Evolutionary conservation across 352 stramenopile genomes (phyloP).

Genomic region (Phytophthora fragariae): DNA sequence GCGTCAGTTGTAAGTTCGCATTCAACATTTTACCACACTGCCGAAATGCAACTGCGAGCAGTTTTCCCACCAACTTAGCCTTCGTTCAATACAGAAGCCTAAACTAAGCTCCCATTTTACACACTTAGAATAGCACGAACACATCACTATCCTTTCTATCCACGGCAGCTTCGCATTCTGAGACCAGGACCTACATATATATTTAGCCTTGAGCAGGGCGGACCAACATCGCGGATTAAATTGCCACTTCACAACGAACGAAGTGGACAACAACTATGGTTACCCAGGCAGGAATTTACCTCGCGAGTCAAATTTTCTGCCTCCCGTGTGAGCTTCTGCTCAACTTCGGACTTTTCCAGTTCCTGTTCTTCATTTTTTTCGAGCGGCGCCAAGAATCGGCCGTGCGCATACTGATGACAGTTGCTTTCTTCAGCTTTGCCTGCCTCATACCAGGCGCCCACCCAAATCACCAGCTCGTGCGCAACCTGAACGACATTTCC

Average conservation of each 20-base stretch:
- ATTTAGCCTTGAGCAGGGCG: not conserved
- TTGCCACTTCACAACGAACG: not conserved
- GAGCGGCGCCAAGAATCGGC: not conserved
- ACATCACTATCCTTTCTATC: not conserved
- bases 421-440: slow-evolving; percentile 29
- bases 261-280: not conserved
- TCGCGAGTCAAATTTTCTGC: slow-evolving; percentile 2
- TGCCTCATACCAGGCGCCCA: slow-evolving; percentile 1
- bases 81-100: too few species aligned
- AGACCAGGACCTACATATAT: not conserved
- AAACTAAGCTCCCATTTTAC: too few species aligned
- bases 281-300: slow-evolving; percentile 1
- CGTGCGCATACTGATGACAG: not conserved
- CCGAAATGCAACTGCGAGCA: too few species aligned
- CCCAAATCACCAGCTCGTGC: slow-evolving; percentile 8
- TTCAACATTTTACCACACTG: too few species aligned
- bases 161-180: not conserved
- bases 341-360: slow-evolving; percentile 4
- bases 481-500: slow-evolving; percentile 38
- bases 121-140: too few species aligned
- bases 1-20: not conserved
- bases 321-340: not conserved
- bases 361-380: not conserved
- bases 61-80: too few species aligned
- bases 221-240: not conserved